Base-by-base conservation (phyloP, 257 asterid genomes). In the Capsicum chinense region DNA sequence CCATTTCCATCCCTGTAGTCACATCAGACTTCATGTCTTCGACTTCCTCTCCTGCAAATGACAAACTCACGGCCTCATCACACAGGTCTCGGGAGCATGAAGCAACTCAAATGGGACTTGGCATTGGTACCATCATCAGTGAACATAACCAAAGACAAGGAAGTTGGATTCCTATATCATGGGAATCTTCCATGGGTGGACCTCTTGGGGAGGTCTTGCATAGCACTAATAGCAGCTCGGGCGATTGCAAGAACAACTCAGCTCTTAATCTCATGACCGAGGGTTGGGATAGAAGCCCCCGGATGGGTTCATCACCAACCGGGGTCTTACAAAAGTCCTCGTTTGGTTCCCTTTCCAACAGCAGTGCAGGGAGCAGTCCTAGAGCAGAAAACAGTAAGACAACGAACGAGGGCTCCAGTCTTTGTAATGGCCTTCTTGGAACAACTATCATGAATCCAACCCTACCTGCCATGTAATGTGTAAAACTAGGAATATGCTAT, bases 131-230 rank as follows among this genome's bases (percentile, higher is more conserved):
- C 3, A 37, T 42, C 7, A 62, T 47, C 16, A 69, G 47, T 15
- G 91, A 88, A 47, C 87, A 83, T 6, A 83, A 21, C 82, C 91
- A 74, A 10, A 81, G 89, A 33, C 92, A 87, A 39, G 82, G 89
- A 15, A 90, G 84, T 47, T 93, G 95, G 95, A 87, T 89, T 58
- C 97, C 99, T 0, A 89, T 93, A 21, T 85, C 94, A 0, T 94
- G 99, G 98, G 95, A 90, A 69, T 87, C 94, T 0, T 91, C 98
- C 1, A 85, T 89, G 79, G 98, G 97, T 15, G 99, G 99, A 13
- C 99, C 99, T 15, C 97, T 97, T 0, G 99, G 97, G 0, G 99
- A 97, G 87, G 99, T 89, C 35, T 83, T 97, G 56, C 98, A 94
- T 56, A 88, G 86, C 79, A 87, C 92, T 3, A 87, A 79, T 26